Evolutionary conservation across 495 filamentous ascomycete genomes (phyloP), one percentile per base, ranked within the genome.

Genomic region (Penicillium ucsense): DNA sequence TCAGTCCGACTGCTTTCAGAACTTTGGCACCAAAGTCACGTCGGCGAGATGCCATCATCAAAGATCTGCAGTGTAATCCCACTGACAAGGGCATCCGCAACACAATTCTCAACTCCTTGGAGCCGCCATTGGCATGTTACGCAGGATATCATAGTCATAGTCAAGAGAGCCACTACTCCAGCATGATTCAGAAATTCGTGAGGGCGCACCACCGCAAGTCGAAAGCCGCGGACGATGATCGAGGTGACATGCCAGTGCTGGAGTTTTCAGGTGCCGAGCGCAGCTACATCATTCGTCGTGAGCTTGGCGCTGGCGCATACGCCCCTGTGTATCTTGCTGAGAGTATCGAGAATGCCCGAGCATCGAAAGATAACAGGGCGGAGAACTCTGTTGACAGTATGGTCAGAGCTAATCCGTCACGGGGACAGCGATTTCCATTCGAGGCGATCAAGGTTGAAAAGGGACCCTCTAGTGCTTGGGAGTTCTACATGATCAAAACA

Each of bases 401-500:
- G 2, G 54, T 36, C 27, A 65, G 53, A 8, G 9, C 34, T 11
- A 55, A 50, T 9, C 57, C 50, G 9, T 58, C 52, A 38, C 57
- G 56, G 9, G 49, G 47, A 8, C 41, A 67, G 30, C 77, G 84
- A 8, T 66, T 74, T 43, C 50, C 63, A 6, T 77, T 90, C 12
- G 88, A 95, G 63, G 92, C 92, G 2, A 71, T 98, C 51, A 98
- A 98, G 64, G 85, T 94, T 76, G 92, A 98, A 62, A 63, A 66
- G 29, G 80, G 84, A 41, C 89, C 90, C 4, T 88, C 90, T 0
- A 83, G 80, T 9, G 69, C 86, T 1, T 98, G 94, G 92, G 92
- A 98, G 59, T 98, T 96, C 63, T 86, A 95, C 64, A 94, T 98
- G 66, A 91, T 96, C 70, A 83, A 85, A 2, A 79, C 85, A 29